These are phyloP conservation scores for Trebouxiophyceae sp. DNA, from an alignment of 163 green algal species.

Conservation along the genomic window DNA sequence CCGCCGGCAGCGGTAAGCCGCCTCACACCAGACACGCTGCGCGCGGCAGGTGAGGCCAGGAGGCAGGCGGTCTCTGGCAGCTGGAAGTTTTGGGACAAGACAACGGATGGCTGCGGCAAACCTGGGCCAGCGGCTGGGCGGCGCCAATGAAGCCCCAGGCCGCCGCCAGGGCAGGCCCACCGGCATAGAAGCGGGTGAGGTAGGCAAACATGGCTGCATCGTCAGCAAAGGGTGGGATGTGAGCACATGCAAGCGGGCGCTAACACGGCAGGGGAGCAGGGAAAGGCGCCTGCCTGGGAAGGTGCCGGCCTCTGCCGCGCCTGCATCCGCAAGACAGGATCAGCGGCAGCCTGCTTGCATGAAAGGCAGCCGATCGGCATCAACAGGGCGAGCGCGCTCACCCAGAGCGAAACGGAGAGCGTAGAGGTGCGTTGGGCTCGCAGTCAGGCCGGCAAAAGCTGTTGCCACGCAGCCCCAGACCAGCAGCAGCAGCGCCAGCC, in stretches of 20 bases:
- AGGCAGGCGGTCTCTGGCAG: too few species aligned
- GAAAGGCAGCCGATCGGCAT: too few species aligned
- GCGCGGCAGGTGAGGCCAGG: background rate
- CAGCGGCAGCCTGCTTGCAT: too few species aligned
- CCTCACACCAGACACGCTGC: background rate
- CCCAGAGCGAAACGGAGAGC: slow-evolving; percentile 33
- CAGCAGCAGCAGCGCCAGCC: slow-evolving; percentile 5
- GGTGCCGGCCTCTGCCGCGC: too few species aligned
- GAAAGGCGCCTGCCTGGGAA: too few species aligned
- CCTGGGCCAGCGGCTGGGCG: slow-evolving; percentile 12
- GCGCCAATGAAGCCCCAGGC: slow-evolving; percentile 13
- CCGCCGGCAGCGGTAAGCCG: too few species aligned
- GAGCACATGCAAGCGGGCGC: too few species aligned
- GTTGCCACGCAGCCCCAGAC: slow-evolving; percentile 9
- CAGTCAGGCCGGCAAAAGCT: slow-evolving; percentile 3
- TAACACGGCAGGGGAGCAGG: too few species aligned
- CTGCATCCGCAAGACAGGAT: too few species aligned
- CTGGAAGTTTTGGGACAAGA: too few species aligned
- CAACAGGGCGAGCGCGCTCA: background rate
- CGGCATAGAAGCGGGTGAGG: slow-evolving; percentile 11
- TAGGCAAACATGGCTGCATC: slow-evolving; percentile 27
- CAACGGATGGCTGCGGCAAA: too few species aligned
- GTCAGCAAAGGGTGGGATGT: too few species aligned
- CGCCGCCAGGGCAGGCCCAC: slow-evolving; percentile 4
- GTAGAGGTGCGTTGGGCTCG: slow-evolving; percentile 7